A percentile compares a stretch with the other conserved stretches of the same genome.
Evolutionary conservation across 1,284 basidiomycete species (phyloP).

Genomic region (Ceratobasidium sp.): DNA sequence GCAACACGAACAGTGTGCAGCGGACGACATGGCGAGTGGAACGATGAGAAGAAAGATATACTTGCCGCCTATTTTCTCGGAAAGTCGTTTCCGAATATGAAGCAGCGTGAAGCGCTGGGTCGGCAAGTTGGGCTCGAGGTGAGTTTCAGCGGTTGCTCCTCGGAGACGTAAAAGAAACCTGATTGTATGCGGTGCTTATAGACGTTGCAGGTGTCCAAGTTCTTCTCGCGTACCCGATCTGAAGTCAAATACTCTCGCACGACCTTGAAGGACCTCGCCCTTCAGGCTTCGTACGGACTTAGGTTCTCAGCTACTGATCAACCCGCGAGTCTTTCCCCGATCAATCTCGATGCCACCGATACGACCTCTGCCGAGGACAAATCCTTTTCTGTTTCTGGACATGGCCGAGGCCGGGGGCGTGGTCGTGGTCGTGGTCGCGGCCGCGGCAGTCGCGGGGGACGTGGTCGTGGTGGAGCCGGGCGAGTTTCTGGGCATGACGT

Average conservation of each 20-base stretch:
- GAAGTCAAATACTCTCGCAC: slow-evolving; percentile 25
- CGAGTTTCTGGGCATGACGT: background rate
- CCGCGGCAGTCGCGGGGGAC: background rate
- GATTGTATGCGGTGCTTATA: slow-evolving; percentile 23
- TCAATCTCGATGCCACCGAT: background rate
- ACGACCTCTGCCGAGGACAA: background rate
- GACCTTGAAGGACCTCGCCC: background rate
- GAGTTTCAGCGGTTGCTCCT: background rate
- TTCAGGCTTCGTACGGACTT: slow-evolving; percentile 11
- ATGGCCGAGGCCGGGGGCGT: background rate
- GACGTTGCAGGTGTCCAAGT: slow-evolving; percentile 34
- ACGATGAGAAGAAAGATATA: slow-evolving; percentile 25
- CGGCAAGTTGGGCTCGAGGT: slow-evolving; percentile 19
- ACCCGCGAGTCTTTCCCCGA: background rate
- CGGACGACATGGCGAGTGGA: slow-evolving; percentile 24
- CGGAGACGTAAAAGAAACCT: background rate
- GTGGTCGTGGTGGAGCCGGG: background rate
- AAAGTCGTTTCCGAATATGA: slow-evolving; percentile 31
- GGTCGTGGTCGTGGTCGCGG: slow-evolving; percentile 10
- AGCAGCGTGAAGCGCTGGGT: slow-evolving; percentile 13
- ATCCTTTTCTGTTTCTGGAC: background rate
- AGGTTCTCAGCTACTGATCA: background rate
- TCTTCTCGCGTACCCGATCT: slow-evolving; percentile 26
- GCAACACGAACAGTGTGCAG: background rate
- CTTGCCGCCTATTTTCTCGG: slow-evolving; percentile 22